Percentiles rank a stretch among this genome's conserved stretches.
These are phyloP conservation scores for Apiospora pterosperma DNA, from an alignment of 2,329 filamentous ascomycete genomes.

Conservation along the genomic window DNA sequence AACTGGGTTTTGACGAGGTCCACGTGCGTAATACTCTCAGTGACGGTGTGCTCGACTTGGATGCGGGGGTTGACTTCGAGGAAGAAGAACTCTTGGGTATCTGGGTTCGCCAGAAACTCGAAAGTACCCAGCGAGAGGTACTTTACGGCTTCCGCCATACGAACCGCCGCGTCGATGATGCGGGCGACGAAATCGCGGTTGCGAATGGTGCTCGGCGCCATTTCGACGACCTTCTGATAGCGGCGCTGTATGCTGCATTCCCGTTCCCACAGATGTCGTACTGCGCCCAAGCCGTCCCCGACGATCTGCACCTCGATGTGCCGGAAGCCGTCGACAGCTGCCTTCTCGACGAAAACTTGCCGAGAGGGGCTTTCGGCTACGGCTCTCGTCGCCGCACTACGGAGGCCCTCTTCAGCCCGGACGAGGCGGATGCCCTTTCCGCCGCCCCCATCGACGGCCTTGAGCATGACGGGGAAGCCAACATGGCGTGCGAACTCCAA, in stretches of 20 bases:
- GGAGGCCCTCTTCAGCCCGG: slow-evolving; percentile 36
- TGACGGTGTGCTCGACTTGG: slow-evolving; percentile 61
- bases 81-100: slow-evolving; percentile 50
- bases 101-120: slow-evolving; percentile 57
- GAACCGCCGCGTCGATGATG: slow-evolving; percentile 51
- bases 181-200: slow-evolving; percentile 40
- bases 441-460: slow-evolving; percentile 62
- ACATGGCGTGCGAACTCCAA: slow-evolving; percentile 37
- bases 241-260: slow-evolving; percentile 66
- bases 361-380: slow-evolving; percentile 56
- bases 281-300: slow-evolving; percentile 56
- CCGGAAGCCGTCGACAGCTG: slow-evolving; percentile 56
- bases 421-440: slow-evolving; percentile 58
- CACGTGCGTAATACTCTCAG: slow-evolving; percentile 49
- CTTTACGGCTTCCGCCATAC: slow-evolving; percentile 46
- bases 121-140: slow-evolving; percentile 62
- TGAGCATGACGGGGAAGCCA: slow-evolving; percentile 47
- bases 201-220: slow-evolving; percentile 48
- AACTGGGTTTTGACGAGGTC: slow-evolving; percentile 56
- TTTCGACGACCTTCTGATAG: slow-evolving; percentile 60
- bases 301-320: slow-evolving; percentile 64
- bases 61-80: slow-evolving; percentile 59
- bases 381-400: slow-evolving; percentile 44
- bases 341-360: slow-evolving; percentile 57
- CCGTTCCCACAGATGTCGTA: slow-evolving; percentile 59